Percentiles rank a stretch among this genome's conserved stretches.
phyloP scores from a whole-genome alignment of 345 rosid genomes.

The Noccaea bulbosa region DNA sequence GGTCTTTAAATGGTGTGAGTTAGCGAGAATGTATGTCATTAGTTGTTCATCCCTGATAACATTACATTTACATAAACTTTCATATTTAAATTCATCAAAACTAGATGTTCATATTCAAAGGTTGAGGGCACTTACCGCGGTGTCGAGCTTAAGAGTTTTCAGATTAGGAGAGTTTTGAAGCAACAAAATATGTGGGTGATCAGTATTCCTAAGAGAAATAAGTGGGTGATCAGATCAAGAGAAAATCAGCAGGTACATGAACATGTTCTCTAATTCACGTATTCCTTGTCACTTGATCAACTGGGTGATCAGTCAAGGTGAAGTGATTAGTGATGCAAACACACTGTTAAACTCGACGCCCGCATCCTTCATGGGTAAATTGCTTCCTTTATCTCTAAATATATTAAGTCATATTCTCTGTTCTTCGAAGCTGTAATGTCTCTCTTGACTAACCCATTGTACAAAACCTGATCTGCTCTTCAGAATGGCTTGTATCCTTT shows the following conservation, averaged over 20 bases:
- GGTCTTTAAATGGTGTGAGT: too few species aligned
- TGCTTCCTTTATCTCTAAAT: slow-evolving; percentile 4
- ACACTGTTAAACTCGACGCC: slow-evolving; percentile 50
- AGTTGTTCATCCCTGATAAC: too few species aligned
- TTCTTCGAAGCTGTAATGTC: neutral
- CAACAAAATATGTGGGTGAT: too few species aligned
- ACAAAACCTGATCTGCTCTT: slow-evolving; percentile 35
- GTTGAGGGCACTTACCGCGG: too few species aligned
- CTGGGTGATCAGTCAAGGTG: slow-evolving; percentile 58
- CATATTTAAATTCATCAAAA: too few species aligned
- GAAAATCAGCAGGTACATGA: slow-evolving; percentile 49
- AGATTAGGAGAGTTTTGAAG: too few species aligned
- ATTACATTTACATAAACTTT: too few species aligned
- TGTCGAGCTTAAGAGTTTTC: too few species aligned
- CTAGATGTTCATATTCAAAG: too few species aligned
- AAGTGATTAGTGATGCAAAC: slow-evolving; percentile 46
- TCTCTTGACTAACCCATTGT: slow-evolving; percentile 32
- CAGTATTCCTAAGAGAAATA: too few species aligned
- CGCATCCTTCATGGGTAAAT: slow-evolving; percentile 65
- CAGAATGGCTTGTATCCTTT: slow-evolving; percentile 67
- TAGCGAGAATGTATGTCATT: too few species aligned
- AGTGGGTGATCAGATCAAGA: slow-evolving; percentile 52
- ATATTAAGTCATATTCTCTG: neutral
- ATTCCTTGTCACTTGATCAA: slow-evolving; percentile 55
- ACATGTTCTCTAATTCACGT: slow-evolving; percentile 55